Evolutionary conservation across 768 basidiomycete genomes (phyloP).

Genomic region (Gymnopilus dilepis): DNA sequence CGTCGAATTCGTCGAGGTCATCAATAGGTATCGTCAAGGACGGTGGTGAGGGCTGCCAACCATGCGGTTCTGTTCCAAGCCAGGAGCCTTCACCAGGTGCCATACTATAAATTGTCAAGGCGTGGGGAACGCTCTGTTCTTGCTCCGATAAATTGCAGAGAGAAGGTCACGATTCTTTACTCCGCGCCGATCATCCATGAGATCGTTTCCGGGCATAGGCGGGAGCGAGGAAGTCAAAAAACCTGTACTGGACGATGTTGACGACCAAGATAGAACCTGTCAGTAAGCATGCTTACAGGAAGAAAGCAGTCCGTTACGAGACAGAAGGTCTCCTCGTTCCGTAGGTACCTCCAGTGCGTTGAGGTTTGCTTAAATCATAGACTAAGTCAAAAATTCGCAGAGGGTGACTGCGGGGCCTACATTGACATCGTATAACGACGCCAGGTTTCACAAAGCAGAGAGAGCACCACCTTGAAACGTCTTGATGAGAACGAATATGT

Average conservation of each 20-base stretch:
- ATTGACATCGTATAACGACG: too few species aligned
- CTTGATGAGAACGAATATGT: too few species aligned
- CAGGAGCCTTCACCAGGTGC: neutral
- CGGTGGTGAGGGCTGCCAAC: neutral
- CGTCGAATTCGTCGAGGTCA: conserved; percentile 4
- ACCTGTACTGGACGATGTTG: neutral
- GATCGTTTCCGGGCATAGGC: neutral
- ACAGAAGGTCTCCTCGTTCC: too few species aligned
- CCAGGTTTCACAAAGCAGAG: too few species aligned
- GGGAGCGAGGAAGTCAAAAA: neutral
- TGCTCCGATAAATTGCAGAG: neutral
- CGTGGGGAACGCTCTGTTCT: neutral
- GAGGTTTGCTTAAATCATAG: too few species aligned
- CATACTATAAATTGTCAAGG: neutral
- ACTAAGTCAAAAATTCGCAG: too few species aligned
- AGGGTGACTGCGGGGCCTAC: too few species aligned
- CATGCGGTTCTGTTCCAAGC: neutral
- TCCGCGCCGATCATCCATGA: neutral
- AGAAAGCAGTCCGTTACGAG: too few species aligned
- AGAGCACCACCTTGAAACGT: too few species aligned
- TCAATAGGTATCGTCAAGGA: neutral
- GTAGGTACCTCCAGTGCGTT: too few species aligned
- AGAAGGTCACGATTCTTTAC: neutral
- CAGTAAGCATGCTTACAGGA: neutral
- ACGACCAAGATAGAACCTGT: neutral